A percentile compares a stretch with the other conserved stretches of the same genome.
These are phyloP conservation scores for Yarrowia osloensis DNA, from an alignment of 805 yeast species.

Conservation along the genomic window DNA sequence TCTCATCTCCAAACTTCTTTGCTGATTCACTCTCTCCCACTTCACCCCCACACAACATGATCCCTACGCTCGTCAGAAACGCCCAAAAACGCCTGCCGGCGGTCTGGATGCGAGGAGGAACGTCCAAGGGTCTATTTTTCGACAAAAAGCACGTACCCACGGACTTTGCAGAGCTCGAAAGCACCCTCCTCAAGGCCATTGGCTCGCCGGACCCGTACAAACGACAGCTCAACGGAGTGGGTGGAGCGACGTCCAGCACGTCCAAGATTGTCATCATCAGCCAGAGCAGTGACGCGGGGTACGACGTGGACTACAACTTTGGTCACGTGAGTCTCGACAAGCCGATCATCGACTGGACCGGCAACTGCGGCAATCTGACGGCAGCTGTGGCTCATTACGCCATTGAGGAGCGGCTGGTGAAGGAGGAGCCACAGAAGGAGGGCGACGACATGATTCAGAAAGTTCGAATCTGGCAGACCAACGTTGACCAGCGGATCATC, in stretches of 20 bases:
- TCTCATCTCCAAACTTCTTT: no score
- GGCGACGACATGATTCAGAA: background rate
- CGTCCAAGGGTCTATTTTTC: conserved; percentile 33
- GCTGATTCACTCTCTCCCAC: no score
- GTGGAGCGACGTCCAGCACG: conserved; percentile 33
- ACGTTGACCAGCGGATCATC: conserved; percentile 7
- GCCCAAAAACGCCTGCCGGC: conserved; percentile 29
- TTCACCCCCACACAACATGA: background rate
- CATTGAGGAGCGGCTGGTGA: conserved; percentile 5
- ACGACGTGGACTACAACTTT: conserved; percentile 31
- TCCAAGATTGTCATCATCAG: conserved; percentile 30
- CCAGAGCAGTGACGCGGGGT: background rate
- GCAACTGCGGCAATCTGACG: conserved; percentile 33
- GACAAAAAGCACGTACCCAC: conserved; percentile 18
- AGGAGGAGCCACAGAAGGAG: background rate
- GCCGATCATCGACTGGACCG: conserved; percentile 31
- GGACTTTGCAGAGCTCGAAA: conserved; percentile 19
- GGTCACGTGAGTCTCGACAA: conserved; percentile 31
- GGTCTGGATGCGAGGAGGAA: conserved; percentile 32
- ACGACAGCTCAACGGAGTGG: conserved; percentile 32
- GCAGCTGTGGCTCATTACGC: conserved; percentile 33
- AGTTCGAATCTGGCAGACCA: conserved; percentile 22
- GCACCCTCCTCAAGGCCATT: conserved; percentile 26
- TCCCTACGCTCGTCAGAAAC: conserved; percentile 9
- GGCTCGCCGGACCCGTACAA: conserved; percentile 33